Conservation (phyloP, 139 green algal genomes). For the Picochlorum sp. region DNA sequence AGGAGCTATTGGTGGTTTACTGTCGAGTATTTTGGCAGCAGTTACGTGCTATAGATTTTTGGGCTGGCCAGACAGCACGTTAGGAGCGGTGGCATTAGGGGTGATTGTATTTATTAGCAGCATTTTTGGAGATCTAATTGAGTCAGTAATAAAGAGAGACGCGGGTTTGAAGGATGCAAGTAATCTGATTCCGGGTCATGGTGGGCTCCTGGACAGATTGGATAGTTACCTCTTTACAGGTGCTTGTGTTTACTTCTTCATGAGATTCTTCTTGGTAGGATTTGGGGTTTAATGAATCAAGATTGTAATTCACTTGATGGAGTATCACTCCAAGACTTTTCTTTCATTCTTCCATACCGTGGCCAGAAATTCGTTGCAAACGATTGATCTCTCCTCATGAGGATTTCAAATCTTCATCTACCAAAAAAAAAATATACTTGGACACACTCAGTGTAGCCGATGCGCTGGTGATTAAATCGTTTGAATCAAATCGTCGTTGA, state of each 20-base stretch:
- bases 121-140: slow-evolving; percentile 97
- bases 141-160: slow-evolving; percentile 95
- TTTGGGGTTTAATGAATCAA: slow-evolving; percentile 17
- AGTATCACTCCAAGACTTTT: neutral
- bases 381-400: too few species aligned
- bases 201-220: slow-evolving; percentile 88
- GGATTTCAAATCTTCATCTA: too few species aligned
- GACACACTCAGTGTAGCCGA: too few species aligned
- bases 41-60: slow-evolving; percentile 37
- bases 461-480: too few species aligned
- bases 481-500: too few species aligned
- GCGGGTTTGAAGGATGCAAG: slow-evolving; percentile 92
- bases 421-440: too few species aligned
- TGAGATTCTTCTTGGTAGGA: slow-evolving; percentile 18
- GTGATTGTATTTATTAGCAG: slow-evolving; percentile 63
- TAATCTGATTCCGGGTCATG: slow-evolving; percentile 93
- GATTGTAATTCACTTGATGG: neutral
- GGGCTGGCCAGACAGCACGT: slow-evolving; percentile 22
- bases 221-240: slow-evolving; percentile 97
- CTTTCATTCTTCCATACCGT: too few species aligned
- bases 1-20: slow-evolving; percentile 69
- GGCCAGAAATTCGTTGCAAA: too few species aligned
- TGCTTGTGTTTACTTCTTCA: slow-evolving; percentile 68
- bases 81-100: slow-evolving; percentile 25
- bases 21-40: slow-evolving; percentile 43